Conservation (phyloP, 2,329 filamentous ascomycete genomes). For the Trematosphaeria pertusa region DNA sequence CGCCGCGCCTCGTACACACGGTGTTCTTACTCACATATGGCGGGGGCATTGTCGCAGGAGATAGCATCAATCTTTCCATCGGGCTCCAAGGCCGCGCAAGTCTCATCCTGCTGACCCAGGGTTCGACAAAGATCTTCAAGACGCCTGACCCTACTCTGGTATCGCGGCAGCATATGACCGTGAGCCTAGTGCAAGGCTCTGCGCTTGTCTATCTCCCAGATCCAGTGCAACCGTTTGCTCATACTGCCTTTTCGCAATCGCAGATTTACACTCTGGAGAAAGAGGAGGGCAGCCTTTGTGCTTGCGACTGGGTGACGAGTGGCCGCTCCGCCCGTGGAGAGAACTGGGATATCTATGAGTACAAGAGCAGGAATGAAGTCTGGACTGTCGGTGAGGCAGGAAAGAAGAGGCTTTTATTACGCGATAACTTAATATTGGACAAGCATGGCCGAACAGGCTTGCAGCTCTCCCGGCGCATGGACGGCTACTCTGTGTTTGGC, state of each 20-base stretch:
- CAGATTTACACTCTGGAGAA: slow-evolving; percentile 72
- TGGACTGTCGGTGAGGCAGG: slow-evolving; percentile 58
- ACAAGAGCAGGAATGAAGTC: slow-evolving; percentile 89
- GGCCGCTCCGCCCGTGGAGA: slow-evolving; percentile 86
- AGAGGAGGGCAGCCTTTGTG: slow-evolving; percentile 69
- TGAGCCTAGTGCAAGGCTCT: slow-evolving; percentile 56
- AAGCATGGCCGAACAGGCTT: slow-evolving; percentile 47
- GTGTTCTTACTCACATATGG: slow-evolving; percentile 95
- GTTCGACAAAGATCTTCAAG: slow-evolving; percentile 96
- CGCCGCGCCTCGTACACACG: slow-evolving; percentile 66
- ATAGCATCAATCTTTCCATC: slow-evolving; percentile 77
- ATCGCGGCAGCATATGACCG: slow-evolving; percentile 58
- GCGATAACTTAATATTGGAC: slow-evolving; percentile 82
- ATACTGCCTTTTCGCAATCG: slow-evolving; percentile 81
- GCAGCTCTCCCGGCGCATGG: slow-evolving; percentile 64
- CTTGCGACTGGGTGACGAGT: slow-evolving; percentile 93
- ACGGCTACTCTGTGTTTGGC: slow-evolving; percentile 77
- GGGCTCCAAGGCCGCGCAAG: slow-evolving; percentile 69
- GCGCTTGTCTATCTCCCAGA: slow-evolving; percentile 78
- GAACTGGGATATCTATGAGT: slow-evolving; percentile 81
- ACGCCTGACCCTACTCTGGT: slow-evolving; percentile 60
- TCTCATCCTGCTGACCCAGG: slow-evolving; percentile 69
- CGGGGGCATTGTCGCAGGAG: slow-evolving; percentile 88
- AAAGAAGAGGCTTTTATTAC: slow-evolving; percentile 71
- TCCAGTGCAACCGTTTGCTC: slow-evolving; percentile 88